These are phyloP conservation scores for Mortierella sp. DNA, from an alignment of 371 early-diverging fungal genomes.

Conservation along the genomic window DNA sequence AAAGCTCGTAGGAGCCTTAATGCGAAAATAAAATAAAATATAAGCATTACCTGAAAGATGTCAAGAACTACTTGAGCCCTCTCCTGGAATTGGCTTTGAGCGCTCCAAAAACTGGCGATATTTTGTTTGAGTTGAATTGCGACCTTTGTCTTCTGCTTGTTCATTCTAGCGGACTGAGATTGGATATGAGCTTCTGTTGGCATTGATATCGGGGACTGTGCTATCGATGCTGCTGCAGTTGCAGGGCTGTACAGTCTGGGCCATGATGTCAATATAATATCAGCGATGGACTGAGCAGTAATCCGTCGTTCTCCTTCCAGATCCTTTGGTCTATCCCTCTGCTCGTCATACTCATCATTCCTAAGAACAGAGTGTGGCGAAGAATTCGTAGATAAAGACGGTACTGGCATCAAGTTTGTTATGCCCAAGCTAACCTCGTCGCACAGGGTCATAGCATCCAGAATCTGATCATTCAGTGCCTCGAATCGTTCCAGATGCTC, in stretches of 20 bases:
- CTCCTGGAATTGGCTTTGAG: constrained; percentile 37
- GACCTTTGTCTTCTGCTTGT: constrained; percentile 28
- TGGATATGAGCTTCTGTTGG: not conserved
- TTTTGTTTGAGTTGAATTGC: constrained; percentile 27
- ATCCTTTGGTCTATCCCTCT: constrained; percentile 2
- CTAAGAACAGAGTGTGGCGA: not conserved
- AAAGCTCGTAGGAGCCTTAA: not conserved
- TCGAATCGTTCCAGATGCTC: constrained; percentile 26
- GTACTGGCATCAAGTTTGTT: not conserved
- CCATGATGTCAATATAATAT: constrained; percentile 14
- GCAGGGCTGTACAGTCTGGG: not conserved
- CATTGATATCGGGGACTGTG: constrained; percentile 1
- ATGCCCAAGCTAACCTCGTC: not conserved
- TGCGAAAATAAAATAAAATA: no score
- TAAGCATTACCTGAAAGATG: constrained; percentile 33
- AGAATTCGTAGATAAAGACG: not conserved
- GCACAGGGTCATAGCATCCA: constrained; percentile 26
- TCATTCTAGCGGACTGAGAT: constrained; percentile 5
- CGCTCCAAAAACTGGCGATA: constrained; percentile 27
- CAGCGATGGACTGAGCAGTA: constrained; percentile 10
- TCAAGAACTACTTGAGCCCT: constrained; percentile 42
- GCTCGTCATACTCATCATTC: not conserved
- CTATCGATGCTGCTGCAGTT: not conserved
- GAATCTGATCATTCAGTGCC: constrained; percentile 27
- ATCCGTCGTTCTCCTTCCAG: constrained; percentile 19